These are phyloP conservation scores for Talaromyces pinophilus DNA, from an alignment of 2,329 filamentous ascomycete species.

Conservation along the genomic window DNA sequence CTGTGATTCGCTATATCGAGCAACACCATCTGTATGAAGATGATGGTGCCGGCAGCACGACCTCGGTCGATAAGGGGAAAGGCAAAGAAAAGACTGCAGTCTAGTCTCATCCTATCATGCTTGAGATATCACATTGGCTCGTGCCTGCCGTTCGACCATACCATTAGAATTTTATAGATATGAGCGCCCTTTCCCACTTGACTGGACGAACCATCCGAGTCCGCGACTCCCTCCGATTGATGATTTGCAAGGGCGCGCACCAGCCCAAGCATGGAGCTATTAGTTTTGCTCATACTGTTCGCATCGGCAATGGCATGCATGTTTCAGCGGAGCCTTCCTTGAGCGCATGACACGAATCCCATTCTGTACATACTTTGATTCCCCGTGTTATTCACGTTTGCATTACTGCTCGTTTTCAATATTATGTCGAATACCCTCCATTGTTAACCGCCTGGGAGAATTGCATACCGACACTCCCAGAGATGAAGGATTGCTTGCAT, in stretches of 20 bases:
- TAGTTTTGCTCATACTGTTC: neutral
- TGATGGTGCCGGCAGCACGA: constrained; percentile 35
- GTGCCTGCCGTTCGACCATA: neutral
- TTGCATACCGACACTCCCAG: neutral
- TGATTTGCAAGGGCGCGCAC: neutral
- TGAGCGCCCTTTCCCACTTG: neutral
- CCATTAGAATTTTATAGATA: constrained; percentile 1
- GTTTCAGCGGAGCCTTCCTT: neutral
- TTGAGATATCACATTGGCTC: neutral
- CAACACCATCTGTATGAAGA: constrained; percentile 66
- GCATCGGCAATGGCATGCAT: neutral
- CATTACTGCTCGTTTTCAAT: neutral
- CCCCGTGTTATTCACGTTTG: neutral
- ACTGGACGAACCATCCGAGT: neutral
- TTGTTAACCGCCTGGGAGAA: neutral
- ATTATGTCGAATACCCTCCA: constrained; percentile 17
- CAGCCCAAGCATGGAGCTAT: neutral
- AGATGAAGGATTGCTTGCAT: constrained; percentile 10
- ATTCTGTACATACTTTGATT: constrained; percentile 18
- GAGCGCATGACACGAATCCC: neutral
- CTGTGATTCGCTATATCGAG: constrained; percentile 73
- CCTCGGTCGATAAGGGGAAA: constrained; percentile 39
- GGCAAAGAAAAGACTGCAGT: constrained; percentile 27
- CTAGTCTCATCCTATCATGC: neutral
- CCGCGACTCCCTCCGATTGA: neutral